Evolutionary conservation across 176 grass and related monocot genomes (phyloP), one percentile per base, ranked within the genome.

Genomic region (Olyra latifolia): DNA sequence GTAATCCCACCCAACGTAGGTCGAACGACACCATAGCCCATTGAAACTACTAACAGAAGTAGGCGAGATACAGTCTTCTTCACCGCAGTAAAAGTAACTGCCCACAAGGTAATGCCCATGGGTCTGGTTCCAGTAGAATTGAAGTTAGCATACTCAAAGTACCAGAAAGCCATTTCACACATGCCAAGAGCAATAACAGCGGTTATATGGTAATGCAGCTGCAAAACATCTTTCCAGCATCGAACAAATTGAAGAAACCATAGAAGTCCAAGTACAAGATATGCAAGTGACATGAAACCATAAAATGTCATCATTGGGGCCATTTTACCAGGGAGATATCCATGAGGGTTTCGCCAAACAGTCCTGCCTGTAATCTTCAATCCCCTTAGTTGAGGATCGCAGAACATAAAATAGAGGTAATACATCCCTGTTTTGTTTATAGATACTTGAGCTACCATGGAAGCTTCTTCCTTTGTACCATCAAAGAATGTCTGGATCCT

Each of bases 241-340:
- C 88, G 82, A 78, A 95, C 88, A 68, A 99, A 95, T 74, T 91
- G 88, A 74, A 99, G 83, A 83, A 99, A 99, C 96, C 96, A 99
- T 14, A 93, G 68, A 71, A 99, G 92, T 55, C 96, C 96, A 80
- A 99, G 88, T 77, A 89, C 81, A 78, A 99, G 84, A 83, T 99
- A 99, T 44, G 92, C 96, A 66, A 99, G 88, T 23, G 96, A 99
- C 96, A 99, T 95, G 86, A 91, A 78, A 57, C 96, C 96, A 81
- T 83, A 99, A 80, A 99, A 99, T 48, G 90, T 88, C 96, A 99
- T 99, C 80, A 95, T 85, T 35, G 96, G 96, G 6, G 84, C 86
- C 90, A 99, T 99, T 91, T 99, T 99, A 71, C 96, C 96, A 86
- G 96, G 96, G 76, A 99, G 87, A 88, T 99, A 99, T 60, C 96